phyloP scores from a whole-genome alignment of 352 stramenopile species.

The Saprolegnia parasitica region DNA sequence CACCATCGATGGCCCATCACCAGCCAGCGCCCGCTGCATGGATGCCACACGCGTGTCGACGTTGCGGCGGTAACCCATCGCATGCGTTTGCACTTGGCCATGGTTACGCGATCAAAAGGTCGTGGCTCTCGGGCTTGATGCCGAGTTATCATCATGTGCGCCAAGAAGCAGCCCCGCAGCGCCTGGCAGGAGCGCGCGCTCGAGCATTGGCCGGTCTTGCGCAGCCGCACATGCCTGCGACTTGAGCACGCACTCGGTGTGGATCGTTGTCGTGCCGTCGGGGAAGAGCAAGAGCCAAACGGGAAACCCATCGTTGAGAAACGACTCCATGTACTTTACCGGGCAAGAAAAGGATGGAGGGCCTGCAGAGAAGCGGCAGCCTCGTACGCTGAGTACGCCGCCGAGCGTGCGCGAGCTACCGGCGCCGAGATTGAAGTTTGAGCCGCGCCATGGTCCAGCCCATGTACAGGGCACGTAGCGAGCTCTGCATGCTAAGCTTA shows the following conservation, averaged over 20 bases:
- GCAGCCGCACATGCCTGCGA: slow-evolving; percentile 52
- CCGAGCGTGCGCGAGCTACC: too few species aligned
- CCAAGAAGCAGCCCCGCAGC: slow-evolving; percentile 61
- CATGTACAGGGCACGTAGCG: slow-evolving; percentile 34
- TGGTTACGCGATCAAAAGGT: slow-evolving; percentile 45
- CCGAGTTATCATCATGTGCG: slow-evolving; percentile 39
- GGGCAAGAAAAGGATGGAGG: too few species aligned
- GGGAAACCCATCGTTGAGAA: slow-evolving; percentile 34
- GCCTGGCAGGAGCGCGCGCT: slow-evolving; percentile 57
- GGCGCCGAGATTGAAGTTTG: slow-evolving; percentile 43
- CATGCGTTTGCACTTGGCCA: slow-evolving; percentile 33
- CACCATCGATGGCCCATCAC: background rate
- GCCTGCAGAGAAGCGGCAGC: too few species aligned
- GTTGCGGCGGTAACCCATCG: slow-evolving; percentile 42
- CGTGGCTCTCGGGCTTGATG: slow-evolving; percentile 42
- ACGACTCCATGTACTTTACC: slow-evolving; percentile 26
- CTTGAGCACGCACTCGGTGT: slow-evolving; percentile 42
- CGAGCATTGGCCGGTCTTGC: slow-evolving; percentile 50
- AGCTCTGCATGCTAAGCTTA: slow-evolving; percentile 39
- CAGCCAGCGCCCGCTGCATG: slow-evolving; percentile 12
- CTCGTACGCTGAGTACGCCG: too few species aligned
- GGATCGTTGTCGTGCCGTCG: slow-evolving; percentile 45
- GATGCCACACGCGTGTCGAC: slow-evolving; percentile 34
- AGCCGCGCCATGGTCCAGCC: slow-evolving; percentile 35
- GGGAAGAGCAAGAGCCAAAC: slow-evolving; percentile 41